These are phyloP conservation scores for Astrocystis sublimbata DNA, from an alignment of 495 filamentous ascomycete genomes.

Conservation along the genomic window DNA sequence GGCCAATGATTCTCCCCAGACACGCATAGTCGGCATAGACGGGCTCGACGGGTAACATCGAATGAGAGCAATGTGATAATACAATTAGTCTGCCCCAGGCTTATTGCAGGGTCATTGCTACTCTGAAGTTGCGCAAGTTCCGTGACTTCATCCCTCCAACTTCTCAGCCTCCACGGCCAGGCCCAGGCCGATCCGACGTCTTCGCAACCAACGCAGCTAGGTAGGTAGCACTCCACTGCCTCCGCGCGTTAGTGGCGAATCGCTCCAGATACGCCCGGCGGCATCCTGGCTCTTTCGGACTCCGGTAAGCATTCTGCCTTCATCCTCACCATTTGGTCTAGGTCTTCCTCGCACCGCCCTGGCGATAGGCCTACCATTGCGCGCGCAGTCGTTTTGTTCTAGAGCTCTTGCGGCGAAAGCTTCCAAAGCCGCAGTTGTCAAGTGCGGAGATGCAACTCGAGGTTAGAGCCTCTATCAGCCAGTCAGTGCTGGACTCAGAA, in stretches of 20 bases:
- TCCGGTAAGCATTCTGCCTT: background rate
- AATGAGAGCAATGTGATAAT: background rate
- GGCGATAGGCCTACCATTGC: conserved; percentile 25
- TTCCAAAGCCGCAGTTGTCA: no score
- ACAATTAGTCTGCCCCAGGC: background rate
- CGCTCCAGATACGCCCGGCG: background rate
- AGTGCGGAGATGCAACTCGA: no score
- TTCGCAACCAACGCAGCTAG: background rate
- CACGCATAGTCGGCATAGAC: no score
- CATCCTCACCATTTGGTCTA: background rate
- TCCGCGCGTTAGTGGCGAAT: background rate
- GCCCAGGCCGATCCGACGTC: background rate
- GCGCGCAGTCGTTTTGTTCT: conserved; percentile 18
- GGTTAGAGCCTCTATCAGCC: no score
- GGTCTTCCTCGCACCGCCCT: conserved; percentile 21
- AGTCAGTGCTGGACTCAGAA: no score
- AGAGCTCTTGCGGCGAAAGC: conserved; percentile 11
- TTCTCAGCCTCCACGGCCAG: background rate
- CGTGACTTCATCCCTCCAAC: background rate
- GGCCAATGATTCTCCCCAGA: background rate
- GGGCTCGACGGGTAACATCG: background rate
- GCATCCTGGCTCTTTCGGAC: background rate
- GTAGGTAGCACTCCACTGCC: background rate
- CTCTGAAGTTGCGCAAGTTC: background rate
- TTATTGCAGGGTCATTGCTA: background rate